phyloP scores from a whole-genome alignment of 2,329 filamentous ascomycete species.

The Ceratocystis cacaofunesta region DNA sequence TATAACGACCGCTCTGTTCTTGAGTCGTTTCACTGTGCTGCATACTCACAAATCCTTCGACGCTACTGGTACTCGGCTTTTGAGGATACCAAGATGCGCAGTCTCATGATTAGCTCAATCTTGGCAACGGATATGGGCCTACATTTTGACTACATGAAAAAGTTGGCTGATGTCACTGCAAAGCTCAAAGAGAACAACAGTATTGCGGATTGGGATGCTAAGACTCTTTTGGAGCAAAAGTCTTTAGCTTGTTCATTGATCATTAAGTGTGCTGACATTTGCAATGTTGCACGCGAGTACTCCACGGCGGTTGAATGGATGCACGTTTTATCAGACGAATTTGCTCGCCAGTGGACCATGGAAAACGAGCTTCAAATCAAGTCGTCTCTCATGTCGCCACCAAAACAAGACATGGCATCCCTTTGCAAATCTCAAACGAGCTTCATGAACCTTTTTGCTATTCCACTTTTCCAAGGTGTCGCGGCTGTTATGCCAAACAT shows the following conservation, averaged over 20 bases:
- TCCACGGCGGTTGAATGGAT: constrained; percentile 79
- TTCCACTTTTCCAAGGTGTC: constrained; percentile 79
- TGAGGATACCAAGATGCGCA: constrained; percentile 62
- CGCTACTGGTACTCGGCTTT: constrained; percentile 82
- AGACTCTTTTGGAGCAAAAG: constrained; percentile 60
- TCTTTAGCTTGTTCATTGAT: constrained; percentile 75
- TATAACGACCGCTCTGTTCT: constrained; percentile 96
- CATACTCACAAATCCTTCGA: constrained; percentile 87
- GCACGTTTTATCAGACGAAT: constrained; percentile 85
- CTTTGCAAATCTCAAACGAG: constrained; percentile 78
- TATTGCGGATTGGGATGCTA: constrained; percentile 60
- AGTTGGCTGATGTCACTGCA: constrained; percentile 64
- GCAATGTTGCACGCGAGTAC: constrained; percentile 84
- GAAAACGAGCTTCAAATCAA: constrained; percentile 76
- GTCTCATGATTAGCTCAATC: constrained; percentile 93
- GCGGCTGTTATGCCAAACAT: constrained; percentile 74
- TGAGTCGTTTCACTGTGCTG: constrained; percentile 94
- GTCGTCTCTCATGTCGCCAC: constrained; percentile 72
- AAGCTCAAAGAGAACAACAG: constrained; percentile 54
- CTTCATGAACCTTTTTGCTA: constrained; percentile 93
- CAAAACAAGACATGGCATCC: constrained; percentile 69
- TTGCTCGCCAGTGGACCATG: constrained; percentile 83
- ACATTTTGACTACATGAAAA: constrained; percentile 93
- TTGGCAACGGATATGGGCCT: constrained; percentile 94
- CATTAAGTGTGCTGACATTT: constrained; percentile 97